Percentiles rank a stretch among this genome's conserved stretches.
Evolutionary conservation across 129 eudicot species (phyloP).

Genomic region (Saussurea involucrata): DNA sequence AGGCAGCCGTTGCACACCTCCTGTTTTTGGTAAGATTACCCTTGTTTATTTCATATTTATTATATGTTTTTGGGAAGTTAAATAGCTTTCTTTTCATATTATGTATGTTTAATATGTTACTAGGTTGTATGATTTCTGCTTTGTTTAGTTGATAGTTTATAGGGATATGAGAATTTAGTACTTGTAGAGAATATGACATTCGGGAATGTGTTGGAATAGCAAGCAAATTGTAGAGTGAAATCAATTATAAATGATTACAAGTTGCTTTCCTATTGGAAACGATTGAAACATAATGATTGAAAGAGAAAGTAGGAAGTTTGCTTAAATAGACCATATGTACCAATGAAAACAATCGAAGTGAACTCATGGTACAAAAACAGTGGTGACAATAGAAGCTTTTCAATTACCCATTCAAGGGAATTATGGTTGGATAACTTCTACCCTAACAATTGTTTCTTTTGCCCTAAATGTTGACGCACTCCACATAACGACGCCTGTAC

Average conservation of each 20-base stretch:
- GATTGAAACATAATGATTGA: not conserved
- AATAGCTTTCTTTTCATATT: not conserved
- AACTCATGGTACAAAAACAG: not conserved
- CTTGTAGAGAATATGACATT: not conserved
- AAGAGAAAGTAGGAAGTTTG: not conserved
- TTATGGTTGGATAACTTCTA: not conserved
- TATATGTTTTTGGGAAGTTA: not conserved
- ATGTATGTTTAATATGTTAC: not conserved
- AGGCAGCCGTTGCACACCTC: slow-evolving; percentile 62
- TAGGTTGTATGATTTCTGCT: not conserved
- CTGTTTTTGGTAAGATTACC: slow-evolving; percentile 58
- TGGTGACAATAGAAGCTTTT: not conserved
- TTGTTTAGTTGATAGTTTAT: not conserved
- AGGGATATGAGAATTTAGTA: not conserved
- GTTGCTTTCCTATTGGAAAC: not conserved
- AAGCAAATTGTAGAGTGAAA: not conserved
- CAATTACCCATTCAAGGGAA: not conserved
- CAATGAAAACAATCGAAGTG: not conserved
- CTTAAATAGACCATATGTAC: not conserved
- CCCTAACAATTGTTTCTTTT: not conserved
- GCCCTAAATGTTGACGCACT: not conserved
- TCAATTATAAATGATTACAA: not conserved
- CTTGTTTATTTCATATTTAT: not conserved
- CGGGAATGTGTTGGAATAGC: not conserved
- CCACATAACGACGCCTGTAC: not conserved